phyloP scores from a whole-genome alignment of 371 early-diverging fungal species.

The Mortierella sp. region DNA sequence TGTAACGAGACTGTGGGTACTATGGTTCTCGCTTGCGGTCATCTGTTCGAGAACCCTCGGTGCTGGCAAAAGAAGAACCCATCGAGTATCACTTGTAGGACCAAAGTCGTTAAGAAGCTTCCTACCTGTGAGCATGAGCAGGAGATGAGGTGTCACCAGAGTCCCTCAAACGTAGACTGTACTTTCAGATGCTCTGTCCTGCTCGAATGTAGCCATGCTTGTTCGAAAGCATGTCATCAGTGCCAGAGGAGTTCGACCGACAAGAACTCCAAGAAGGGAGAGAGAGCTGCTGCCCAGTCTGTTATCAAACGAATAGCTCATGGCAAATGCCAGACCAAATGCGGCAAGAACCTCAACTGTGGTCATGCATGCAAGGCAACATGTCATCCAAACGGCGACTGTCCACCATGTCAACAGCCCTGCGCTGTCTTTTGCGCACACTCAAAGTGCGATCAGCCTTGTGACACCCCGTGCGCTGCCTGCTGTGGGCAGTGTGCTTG shows the following conservation, averaged over 20 bases:
- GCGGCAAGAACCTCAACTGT: neutral
- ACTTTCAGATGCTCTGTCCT: neutral
- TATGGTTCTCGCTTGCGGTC: conserved; percentile 47
- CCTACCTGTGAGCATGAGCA: neutral
- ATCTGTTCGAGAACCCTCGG: conserved; percentile 18
- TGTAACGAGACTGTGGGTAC: conserved; percentile 35
- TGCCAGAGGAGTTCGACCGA: neutral
- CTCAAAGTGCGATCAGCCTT: too few relatives aligned
- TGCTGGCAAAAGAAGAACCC: conserved; percentile 38
- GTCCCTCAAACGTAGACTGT: neutral
- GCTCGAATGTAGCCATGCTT: conserved; percentile 33
- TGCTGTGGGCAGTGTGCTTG: too few relatives aligned
- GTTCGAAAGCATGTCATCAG: conserved; percentile 37
- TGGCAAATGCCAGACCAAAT: too few relatives aligned
- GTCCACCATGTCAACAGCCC: neutral
- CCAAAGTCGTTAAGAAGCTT: neutral
- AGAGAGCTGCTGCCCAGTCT: too few relatives aligned
- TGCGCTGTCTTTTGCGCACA: too few relatives aligned
- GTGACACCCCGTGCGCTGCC: too few relatives aligned
- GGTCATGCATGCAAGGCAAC: neutral
- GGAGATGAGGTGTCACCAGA: neutral
- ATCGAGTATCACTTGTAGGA: conserved; percentile 30
- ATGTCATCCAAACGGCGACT: neutral
- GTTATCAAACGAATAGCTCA: too few relatives aligned
- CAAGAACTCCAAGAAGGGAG: too few relatives aligned